These are phyloP conservation scores for Striga hermonthica DNA, from an alignment of 305 asterid species.

Conservation along the genomic window DNA sequence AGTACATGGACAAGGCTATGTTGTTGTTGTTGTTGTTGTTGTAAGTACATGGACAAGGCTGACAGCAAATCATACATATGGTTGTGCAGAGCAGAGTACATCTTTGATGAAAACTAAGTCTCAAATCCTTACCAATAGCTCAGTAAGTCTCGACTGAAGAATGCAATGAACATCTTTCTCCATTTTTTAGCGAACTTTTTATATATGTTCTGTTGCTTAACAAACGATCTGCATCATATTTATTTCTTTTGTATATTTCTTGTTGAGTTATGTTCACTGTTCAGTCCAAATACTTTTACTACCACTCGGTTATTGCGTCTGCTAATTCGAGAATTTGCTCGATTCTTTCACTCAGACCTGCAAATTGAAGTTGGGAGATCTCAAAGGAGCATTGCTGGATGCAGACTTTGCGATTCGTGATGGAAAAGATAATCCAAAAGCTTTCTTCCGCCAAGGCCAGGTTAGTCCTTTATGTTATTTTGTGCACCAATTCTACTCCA, in stretches of 20 bases:
- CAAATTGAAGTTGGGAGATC: conserved; percentile 83
- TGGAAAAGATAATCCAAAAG: conserved; percentile 80
- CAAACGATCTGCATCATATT: not conserved
- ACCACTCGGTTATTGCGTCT: not conserved
- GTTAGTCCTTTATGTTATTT: conserved; percentile 35
- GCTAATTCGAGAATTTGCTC: conserved; percentile 1
- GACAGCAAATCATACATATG: conserved; percentile 25
- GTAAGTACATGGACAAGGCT: conserved; percentile 1
- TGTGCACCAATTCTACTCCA: not conserved
- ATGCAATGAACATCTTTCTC: too few species aligned
- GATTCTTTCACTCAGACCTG: conserved; percentile 50
- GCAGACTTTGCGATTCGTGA: conserved; percentile 86
- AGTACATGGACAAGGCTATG: conserved; percentile 7
- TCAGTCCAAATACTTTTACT: not conserved
- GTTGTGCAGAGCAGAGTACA: conserved; percentile 51
- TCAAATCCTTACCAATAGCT: conserved; percentile 76
- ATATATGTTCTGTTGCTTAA: too few species aligned
- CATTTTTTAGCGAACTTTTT: too few species aligned
- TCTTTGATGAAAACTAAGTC: conserved; percentile 61
- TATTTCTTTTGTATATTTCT: not conserved
- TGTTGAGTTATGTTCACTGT: not conserved
- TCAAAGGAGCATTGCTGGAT: conserved; percentile 78
- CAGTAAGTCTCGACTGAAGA: conserved; percentile 54
- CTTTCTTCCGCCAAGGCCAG: conserved; percentile 93
- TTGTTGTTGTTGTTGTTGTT: too few species aligned